Evolutionary conservation across 2,329 filamentous ascomycete genomes (phyloP), one percentile per base, ranked within the genome.

Genomic region (Colletotrichum tropicale): DNA sequence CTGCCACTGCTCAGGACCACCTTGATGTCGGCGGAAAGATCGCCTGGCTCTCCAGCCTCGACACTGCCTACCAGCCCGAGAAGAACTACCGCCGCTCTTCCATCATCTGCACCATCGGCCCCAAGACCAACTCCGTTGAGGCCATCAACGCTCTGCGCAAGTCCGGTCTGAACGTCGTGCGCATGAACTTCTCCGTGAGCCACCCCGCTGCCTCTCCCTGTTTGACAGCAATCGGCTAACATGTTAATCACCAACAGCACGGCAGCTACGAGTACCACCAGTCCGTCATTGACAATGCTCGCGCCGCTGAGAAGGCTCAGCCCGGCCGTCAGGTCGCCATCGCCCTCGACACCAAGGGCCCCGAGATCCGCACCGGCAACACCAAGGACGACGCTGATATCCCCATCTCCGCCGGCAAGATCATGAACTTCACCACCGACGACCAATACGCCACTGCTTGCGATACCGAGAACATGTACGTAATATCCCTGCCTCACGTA

Each of bases 51-150:
- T 88, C 91, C 77, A 86, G 87, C 78, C 94, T 99, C 84, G 94
- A 98, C 89, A 98, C 96, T 79, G 94, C 97, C 84, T 96, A 94
- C 89, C 90, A 91, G 81, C 96, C 96, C 73, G 91, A 93, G 82
- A 95, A 94, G 87, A 96, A 98, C 90, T 98, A 97, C 88, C 95
- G 97, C 83, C 94, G 97, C 81, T 98, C 96, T 78, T 98, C 96
- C 84, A 99, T 99, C 89, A 98, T 99, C 88, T 96, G 96, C 90
- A 98, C 97, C 82, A 98, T 99, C 85, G 97, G 97, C 78, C 97
- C 97, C 85, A 99, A 98, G 93, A 99, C 97, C 82, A 99, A 99
- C 91, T 98, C 95, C 48, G 94, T 96, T 74, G 95, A 98, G 89
- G 96, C 96, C 87, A 98, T 99, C 89, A 98, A 98, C 88, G 91